These are phyloP conservation scores for Cyclotella sp. DNA, from an alignment of 108 stramenopile genomes.

Conservation along the genomic window DNA sequence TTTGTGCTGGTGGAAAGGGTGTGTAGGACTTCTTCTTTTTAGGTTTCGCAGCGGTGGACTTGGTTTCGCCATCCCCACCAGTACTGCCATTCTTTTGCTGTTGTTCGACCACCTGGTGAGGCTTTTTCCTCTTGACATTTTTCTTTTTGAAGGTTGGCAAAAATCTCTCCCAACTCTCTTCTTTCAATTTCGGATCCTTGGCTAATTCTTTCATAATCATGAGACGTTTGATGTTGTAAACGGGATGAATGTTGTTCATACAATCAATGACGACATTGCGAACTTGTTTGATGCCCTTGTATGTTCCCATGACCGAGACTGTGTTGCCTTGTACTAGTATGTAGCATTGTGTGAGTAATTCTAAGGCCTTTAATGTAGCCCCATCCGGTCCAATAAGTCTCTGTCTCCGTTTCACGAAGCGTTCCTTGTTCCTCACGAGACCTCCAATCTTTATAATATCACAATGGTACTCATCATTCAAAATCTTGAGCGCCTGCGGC, in stretches of 20 bases:
- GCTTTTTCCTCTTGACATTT: slow-evolving; percentile 93
- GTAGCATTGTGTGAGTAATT: slow-evolving; percentile 97
- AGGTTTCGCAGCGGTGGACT: background rate
- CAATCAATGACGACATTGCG: slow-evolving; percentile 97
- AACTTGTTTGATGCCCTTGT: slow-evolving; percentile 93
- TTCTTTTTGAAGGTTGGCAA: slow-evolving; percentile 97
- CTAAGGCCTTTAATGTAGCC: slow-evolving; percentile 97
- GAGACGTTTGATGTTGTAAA: slow-evolving; percentile 99
- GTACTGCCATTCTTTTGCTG: slow-evolving; percentile 17
- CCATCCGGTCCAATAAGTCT: slow-evolving; percentile 98
- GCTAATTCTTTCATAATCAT: slow-evolving; percentile 99
- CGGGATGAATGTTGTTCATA: slow-evolving; percentile 99
- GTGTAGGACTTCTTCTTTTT: slow-evolving; percentile 93
- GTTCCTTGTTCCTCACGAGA: slow-evolving; percentile 97
- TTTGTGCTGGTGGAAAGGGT: slow-evolving; percentile 95
- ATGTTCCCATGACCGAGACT: slow-evolving; percentile 91
- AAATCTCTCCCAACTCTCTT: slow-evolving; percentile 98
- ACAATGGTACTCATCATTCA: slow-evolving; percentile 94
- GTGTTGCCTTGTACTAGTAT: slow-evolving; percentile 99
- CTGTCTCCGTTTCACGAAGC: slow-evolving; percentile 98
- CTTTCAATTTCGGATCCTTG: slow-evolving; percentile 91
- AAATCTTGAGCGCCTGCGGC: slow-evolving; percentile 93
- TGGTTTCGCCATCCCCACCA: background rate
- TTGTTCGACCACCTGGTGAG: slow-evolving; percentile 45
- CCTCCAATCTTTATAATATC: slow-evolving; percentile 99